These are phyloP conservation scores for Artemisia argyi DNA, from an alignment of 129 eudicot genomes.

Conservation along the genomic window DNA sequence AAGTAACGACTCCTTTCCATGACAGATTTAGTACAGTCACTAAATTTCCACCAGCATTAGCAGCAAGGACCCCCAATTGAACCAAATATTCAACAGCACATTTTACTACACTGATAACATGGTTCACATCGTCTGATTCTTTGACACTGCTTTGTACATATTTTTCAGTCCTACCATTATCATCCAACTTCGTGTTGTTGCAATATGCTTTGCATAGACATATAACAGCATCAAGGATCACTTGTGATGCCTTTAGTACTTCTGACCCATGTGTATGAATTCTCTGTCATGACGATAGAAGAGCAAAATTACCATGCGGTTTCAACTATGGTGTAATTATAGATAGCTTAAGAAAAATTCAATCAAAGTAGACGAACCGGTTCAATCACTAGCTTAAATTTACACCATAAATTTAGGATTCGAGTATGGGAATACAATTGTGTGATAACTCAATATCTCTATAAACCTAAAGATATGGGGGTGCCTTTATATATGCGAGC, in stretches of 20 bases:
- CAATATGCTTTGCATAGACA: slow-evolving; percentile 70
- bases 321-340: background rate
- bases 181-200: slow-evolving; percentile 54
- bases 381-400: slow-evolving; percentile 9
- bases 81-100: slow-evolving; percentile 60
- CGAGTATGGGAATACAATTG: slow-evolving; percentile 5
- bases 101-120: slow-evolving; percentile 47
- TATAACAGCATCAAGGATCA: slow-evolving; percentile 62
- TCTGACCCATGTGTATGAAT: slow-evolving; percentile 53
- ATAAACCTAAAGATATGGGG: background rate
- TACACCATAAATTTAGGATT: background rate
- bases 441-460: background rate
- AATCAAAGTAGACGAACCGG: background rate
- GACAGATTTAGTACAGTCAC: slow-evolving; percentile 75
- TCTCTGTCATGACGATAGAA: slow-evolving; percentile 43
- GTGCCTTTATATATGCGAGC: background rate
- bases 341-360: background rate
- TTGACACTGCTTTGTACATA: slow-evolving; percentile 22
- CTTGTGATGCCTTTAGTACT: slow-evolving; percentile 59
- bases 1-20: slow-evolving; percentile 94
- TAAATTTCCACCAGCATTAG: slow-evolving; percentile 84
- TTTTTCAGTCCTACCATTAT: slow-evolving; percentile 35
- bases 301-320: slow-evolving; percentile 23
- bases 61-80: slow-evolving; percentile 78
- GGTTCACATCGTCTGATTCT: slow-evolving; percentile 38